Evolutionary conservation across 495 filamentous ascomycete species (phyloP).

Genomic region (Xylaria longipes): DNA sequence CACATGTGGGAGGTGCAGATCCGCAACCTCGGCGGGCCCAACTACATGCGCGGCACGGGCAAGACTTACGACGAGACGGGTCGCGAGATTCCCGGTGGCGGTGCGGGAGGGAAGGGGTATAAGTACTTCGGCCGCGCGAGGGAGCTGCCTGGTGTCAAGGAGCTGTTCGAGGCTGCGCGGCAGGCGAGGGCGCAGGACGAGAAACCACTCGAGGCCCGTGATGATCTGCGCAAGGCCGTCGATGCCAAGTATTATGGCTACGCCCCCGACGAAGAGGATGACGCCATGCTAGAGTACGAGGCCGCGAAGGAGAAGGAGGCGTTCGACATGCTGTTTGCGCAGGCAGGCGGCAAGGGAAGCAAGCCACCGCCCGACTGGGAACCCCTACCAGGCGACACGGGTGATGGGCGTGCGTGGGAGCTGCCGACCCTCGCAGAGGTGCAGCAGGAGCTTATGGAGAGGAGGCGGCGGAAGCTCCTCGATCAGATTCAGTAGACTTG

Average conservation of each 20-base stretch:
- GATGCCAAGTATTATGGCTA: slow-evolving; percentile 98
- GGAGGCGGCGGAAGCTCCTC: slow-evolving; percentile 79
- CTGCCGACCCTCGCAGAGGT: slow-evolving; percentile 89
- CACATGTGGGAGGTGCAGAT: slow-evolving; percentile 99
- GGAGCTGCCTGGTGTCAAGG: slow-evolving; percentile 94
- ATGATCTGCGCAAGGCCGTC: slow-evolving; percentile 80
- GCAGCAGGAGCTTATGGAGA: slow-evolving; percentile 87
- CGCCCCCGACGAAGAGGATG: slow-evolving; percentile 92
- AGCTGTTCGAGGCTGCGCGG: slow-evolving; percentile 85
- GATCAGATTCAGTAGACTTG: slow-evolving; percentile 56
- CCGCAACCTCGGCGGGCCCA: slow-evolving; percentile 89
- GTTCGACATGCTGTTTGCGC: slow-evolving; percentile 63
- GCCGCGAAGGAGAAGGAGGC: slow-evolving; percentile 82
- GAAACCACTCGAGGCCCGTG: slow-evolving; percentile 63
- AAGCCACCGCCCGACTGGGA: slow-evolving; percentile 73
- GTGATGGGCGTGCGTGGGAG: slow-evolving; percentile 84
- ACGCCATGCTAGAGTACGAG: slow-evolving; percentile 82
- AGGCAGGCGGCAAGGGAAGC: slow-evolving; percentile 48
- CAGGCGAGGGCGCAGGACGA: slow-evolving; percentile 63
- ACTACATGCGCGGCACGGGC: slow-evolving; percentile 94
- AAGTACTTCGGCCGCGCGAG: slow-evolving; percentile 90
- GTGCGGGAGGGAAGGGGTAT: slow-evolving; percentile 69
- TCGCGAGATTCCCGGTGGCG: slow-evolving; percentile 82
- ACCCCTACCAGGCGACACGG: slow-evolving; percentile 82
- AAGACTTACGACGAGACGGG: slow-evolving; percentile 92